Evolutionary conservation across 2,329 filamentous ascomycete species (phyloP).

Genomic region (Exophiala oligosperma): DNA sequence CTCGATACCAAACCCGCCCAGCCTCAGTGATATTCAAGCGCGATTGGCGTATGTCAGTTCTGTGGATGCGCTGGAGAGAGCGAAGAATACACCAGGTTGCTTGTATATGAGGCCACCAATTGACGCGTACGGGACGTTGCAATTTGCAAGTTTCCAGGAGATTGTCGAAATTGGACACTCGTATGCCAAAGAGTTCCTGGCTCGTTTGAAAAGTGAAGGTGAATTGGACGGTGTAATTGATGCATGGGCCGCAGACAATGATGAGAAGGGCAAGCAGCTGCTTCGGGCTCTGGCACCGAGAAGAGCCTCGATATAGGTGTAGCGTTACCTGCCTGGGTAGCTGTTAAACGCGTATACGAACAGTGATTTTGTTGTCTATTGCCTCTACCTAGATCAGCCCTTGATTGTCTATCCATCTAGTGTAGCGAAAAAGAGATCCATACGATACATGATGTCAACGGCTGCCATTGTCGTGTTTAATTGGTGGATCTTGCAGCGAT

Average conservation of each 20-base stretch:
- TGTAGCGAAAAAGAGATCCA: too few species aligned
- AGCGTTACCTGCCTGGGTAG: too few species aligned
- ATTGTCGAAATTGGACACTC: constrained; percentile 87
- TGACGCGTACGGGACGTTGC: constrained; percentile 87
- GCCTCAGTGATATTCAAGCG: constrained; percentile 92
- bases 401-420: too few species aligned
- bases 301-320: constrained; percentile 49
- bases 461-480: background rate
- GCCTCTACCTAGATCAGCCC: too few species aligned
- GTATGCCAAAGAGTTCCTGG: constrained; percentile 79
- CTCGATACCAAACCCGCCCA: constrained; percentile 83
- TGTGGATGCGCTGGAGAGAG: constrained; percentile 89
- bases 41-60: constrained; percentile 92
- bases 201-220: constrained; percentile 74
- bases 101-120: constrained; percentile 96
- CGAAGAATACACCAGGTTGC: constrained; percentile 87
- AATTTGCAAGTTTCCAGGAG: constrained; percentile 97
- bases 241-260: constrained; percentile 55
- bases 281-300: constrained; percentile 77
- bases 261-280: constrained; percentile 73
- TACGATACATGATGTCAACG: too few species aligned
- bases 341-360: too few species aligned
- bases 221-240: constrained; percentile 59
- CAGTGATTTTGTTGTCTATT: too few species aligned
- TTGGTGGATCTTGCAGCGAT: background rate